Base-by-base conservation (phyloP, 345 rosid genomes). In the Pseudoturritis turrita region DNA sequence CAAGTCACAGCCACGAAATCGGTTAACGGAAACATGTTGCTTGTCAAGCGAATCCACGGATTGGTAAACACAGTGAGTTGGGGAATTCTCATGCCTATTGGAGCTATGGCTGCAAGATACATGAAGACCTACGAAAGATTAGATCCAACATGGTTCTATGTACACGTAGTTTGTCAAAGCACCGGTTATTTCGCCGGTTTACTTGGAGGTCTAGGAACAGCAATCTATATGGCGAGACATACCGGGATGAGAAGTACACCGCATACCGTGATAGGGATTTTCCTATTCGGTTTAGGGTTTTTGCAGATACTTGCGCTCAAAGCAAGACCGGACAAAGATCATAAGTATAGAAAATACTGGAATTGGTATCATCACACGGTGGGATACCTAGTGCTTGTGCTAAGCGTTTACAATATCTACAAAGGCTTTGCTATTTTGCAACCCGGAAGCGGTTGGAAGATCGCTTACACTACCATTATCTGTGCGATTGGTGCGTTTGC, bases 21-120 rank as follows among this genome's bases (percentile, higher is more conserved):
- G 35, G 0, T 0, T 4, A 72, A 78, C 18, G 81, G 21, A 8
- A 83, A 88, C 54, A 0, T 0, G n/a, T 26, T 31, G 4, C 78
- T 90, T 2, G 10, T 49, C 2, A 85, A 79, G 14, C 82, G 83
- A 91, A 75, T 76, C 77, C 97, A 91, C 65, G 97, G 96, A 15
- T 72, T 87, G 11, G 41, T 91, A 41, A 91, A 91, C 52, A 82
- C 89, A 0, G 83, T 92, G 70, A 85, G 95, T 39, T 89, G 96
- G 96, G 98, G 98, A 2, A 45, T 80, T 11, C 28, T 92, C 40
- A 88, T 92, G 95, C 96, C 98, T 0, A n/a, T 81, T 28, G 97
- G 96, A 51, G 85, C 68, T 21, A 76, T 92, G 55, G 70, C 75
- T 3, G 97, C 97, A 14, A 78, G 96, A 70, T 88, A 91, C 71